These are phyloP conservation scores for Xylaria sp. DNA, from an alignment of 2,329 filamentous ascomycete genomes.

Conservation along the genomic window DNA sequence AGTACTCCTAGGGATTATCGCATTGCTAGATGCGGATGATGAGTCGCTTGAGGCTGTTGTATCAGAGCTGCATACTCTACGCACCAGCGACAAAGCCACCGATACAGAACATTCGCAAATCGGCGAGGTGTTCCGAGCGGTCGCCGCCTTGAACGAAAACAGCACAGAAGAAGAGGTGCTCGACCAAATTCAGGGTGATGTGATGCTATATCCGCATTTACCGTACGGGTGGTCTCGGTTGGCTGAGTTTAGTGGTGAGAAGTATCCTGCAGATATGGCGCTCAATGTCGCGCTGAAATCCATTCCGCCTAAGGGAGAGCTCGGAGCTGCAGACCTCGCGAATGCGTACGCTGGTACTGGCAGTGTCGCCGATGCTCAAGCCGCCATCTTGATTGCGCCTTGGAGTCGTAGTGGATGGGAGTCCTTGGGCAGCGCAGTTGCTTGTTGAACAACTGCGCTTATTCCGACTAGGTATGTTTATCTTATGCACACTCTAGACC, in stretches of 20 bases:
- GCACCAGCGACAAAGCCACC: slow-evolving; percentile 73
- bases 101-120: slow-evolving; percentile 75
- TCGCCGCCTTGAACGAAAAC: slow-evolving; percentile 69
- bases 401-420: slow-evolving; percentile 78
- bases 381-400: slow-evolving; percentile 81
- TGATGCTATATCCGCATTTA: slow-evolving; percentile 83
- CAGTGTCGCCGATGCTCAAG: slow-evolving; percentile 77
- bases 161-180: slow-evolving; percentile 63
- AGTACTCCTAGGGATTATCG: slow-evolving; percentile 84
- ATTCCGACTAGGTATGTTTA: slow-evolving; percentile 32
- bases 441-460: slow-evolving; percentile 40
- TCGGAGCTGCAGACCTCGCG: slow-evolving; percentile 77
- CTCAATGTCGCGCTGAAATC: slow-evolving; percentile 79
- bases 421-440: slow-evolving; percentile 59
- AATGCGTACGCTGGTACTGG: slow-evolving; percentile 80
- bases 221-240: slow-evolving; percentile 85
- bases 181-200: slow-evolving; percentile 76
- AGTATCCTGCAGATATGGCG: slow-evolving; percentile 78
- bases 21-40: slow-evolving; percentile 80
- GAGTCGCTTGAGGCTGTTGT: slow-evolving; percentile 84
- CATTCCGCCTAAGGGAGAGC: slow-evolving; percentile 76
- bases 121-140: slow-evolving; percentile 78
- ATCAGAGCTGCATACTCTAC: slow-evolving; percentile 78
- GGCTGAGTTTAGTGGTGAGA: slow-evolving; percentile 66
- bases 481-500: background rate